These are phyloP conservation scores for Pleurotus djamor DNA, from an alignment of 768 basidiomycete genomes.

Conservation along the genomic window DNA sequence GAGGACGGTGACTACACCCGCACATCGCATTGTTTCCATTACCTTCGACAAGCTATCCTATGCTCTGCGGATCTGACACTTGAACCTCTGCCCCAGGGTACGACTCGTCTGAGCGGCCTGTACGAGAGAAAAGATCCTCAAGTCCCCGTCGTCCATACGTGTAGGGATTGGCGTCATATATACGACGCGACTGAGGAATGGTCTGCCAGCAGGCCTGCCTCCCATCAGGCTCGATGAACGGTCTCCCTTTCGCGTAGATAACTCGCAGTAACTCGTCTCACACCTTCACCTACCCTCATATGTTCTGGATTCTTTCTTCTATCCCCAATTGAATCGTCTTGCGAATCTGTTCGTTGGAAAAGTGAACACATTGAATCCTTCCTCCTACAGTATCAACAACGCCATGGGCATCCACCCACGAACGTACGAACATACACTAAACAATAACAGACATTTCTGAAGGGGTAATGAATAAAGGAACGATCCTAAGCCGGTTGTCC, in stretches of 20 bases:
- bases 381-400: background rate
- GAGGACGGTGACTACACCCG: conserved; percentile 18
- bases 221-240: background rate
- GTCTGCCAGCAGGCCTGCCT: background rate
- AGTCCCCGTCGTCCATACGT: conserved; percentile 4
- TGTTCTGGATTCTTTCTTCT: too few species aligned
- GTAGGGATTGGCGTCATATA: conserved; percentile 9
- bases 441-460: too few species aligned
- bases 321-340: too few species aligned
- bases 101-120: conserved; percentile 12
- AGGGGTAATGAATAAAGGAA: too few species aligned
- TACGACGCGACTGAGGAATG: background rate
- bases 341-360: background rate
- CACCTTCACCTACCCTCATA: background rate
- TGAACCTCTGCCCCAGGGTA: conserved; percentile 21
- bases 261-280: too few species aligned
- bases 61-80: conserved; percentile 36
- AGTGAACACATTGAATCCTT: too few species aligned
- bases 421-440: background rate
- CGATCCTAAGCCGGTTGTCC: too few species aligned
- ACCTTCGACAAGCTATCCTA: conserved; percentile 32
- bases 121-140: background rate
- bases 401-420: background rate
- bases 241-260: background rate
- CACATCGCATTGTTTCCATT: conserved; percentile 34